A percentile compares a stretch with the other conserved stretches of the same genome.
Conservation (phyloP, 2,329 filamentous ascomycete species). For the Cadophora gregata region DNA sequence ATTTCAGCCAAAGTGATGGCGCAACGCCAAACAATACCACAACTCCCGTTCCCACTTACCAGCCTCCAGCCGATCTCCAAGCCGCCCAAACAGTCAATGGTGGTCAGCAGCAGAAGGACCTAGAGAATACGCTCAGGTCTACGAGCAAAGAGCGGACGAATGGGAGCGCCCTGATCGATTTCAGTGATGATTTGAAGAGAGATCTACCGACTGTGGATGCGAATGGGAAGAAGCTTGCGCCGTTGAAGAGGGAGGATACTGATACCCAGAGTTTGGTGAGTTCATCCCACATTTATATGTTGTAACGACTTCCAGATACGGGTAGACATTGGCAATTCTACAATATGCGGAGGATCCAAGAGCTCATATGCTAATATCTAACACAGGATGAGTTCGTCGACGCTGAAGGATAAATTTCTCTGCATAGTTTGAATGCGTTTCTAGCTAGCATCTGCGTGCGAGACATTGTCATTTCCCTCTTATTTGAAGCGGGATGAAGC, state of each 20-base stretch:
- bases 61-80: constrained; percentile 36
- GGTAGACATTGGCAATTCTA: neutral
- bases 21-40: constrained; percentile 9
- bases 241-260: constrained; percentile 40
- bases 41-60: constrained; percentile 15
- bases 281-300: too few relatives aligned
- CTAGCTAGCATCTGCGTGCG: constrained; percentile 3
- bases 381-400: constrained; percentile 44
- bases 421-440: neutral
- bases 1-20: constrained; percentile 56
- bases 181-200: constrained; percentile 60
- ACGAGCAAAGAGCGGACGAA: constrained; percentile 34
- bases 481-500: neutral
- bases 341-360: neutral
- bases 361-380: neutral
- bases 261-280: constrained; percentile 37
- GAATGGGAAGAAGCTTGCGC: constrained; percentile 4
- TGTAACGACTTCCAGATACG: too few relatives aligned
- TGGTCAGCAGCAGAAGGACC: constrained; percentile 39
- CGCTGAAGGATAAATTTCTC: constrained; percentile 37
- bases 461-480: neutral
- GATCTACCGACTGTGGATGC: constrained; percentile 48
- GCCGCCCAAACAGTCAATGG: constrained; percentile 38
- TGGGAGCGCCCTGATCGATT: constrained; percentile 52
- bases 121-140: constrained; percentile 38